Evolutionary conservation across 1,139 yeast species (phyloP).

Genomic region (Debaryomyces coudertii): DNA sequence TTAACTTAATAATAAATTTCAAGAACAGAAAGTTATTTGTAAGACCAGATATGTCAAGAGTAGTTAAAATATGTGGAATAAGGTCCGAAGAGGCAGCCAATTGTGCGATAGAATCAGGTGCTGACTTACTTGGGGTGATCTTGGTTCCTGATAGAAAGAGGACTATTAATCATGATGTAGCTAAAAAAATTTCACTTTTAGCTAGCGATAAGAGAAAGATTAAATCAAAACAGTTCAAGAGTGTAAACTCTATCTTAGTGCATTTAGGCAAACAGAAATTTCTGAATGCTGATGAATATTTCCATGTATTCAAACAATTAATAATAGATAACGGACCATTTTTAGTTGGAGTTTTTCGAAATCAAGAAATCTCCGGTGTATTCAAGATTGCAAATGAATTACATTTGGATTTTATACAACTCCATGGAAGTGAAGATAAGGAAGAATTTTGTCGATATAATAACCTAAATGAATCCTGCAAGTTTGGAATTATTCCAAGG

Average conservation of each 20-base stretch:
- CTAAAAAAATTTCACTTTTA: constrained; percentile 52
- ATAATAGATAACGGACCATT: constrained; percentile 61
- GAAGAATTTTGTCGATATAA: constrained; percentile 46
- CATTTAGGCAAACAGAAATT: constrained; percentile 21
- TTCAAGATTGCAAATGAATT: constrained; percentile 47
- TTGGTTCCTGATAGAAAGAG: constrained; percentile 81
- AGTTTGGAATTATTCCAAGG: constrained; percentile 70
- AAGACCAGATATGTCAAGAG: constrained; percentile 16
- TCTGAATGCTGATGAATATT: constrained; percentile 34
- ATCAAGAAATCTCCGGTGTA: constrained; percentile 73
- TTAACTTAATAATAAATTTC: neutral
- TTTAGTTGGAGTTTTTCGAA: constrained; percentile 88
- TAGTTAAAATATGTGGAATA: constrained; percentile 84
- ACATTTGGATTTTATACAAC: constrained; percentile 75
- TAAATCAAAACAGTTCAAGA: constrained; percentile 22
- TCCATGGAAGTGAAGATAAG: constrained; percentile 84
- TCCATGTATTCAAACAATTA: constrained; percentile 30
- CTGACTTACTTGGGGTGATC: constrained; percentile 81
- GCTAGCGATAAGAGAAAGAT: constrained; percentile 26
- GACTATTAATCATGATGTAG: constrained; percentile 61
- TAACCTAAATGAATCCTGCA: constrained; percentile 17
- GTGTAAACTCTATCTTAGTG: constrained; percentile 24
- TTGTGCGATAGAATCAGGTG: constrained; percentile 68
- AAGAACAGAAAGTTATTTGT: neutral
- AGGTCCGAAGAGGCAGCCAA: constrained; percentile 68